A percentile compares a stretch with the other conserved stretches of the same genome.
Evolutionary conservation across 371 early-diverging fungal species (phyloP).

Genomic region (Mucor lusitanicus): DNA sequence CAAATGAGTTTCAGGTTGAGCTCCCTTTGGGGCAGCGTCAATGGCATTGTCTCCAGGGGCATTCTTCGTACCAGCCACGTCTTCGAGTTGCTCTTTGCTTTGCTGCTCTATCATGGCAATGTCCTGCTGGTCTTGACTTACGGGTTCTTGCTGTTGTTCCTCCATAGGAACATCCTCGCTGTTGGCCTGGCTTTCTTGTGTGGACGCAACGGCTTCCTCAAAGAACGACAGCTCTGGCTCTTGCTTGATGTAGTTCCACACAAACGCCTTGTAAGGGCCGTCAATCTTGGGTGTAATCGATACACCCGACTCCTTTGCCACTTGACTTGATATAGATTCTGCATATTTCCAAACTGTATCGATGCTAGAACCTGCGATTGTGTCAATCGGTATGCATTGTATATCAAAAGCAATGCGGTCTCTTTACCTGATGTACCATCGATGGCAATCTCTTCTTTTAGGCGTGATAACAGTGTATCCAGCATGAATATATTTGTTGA

Average conservation of each 20-base stretch:
- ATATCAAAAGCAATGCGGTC: background rate
- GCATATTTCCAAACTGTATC: constrained; percentile 25
- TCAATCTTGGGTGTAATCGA: constrained; percentile 24
- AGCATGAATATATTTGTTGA: constrained; percentile 16
- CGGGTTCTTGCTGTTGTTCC: background rate
- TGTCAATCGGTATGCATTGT: background rate
- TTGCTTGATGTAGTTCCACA: constrained; percentile 29
- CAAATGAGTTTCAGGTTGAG: background rate
- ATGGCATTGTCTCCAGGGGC: background rate
- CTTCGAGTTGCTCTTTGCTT: background rate
- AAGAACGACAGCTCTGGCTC: constrained; percentile 20
- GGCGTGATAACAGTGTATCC: constrained; percentile 19
- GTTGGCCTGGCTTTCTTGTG: background rate
- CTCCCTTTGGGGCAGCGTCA: background rate
- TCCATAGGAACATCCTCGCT: background rate
- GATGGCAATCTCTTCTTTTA: constrained; percentile 31
- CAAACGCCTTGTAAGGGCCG: constrained; percentile 26
- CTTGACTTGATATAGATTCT: background rate
- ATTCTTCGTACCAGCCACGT: background rate
- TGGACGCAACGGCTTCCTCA: background rate
- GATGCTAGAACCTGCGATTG: constrained; percentile 13
- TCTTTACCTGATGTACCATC: constrained; percentile 25
- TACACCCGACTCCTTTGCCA: background rate
- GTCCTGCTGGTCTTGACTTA: background rate
- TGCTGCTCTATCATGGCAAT: background rate